Percentiles rank a stretch among this genome's conserved stretches.
phyloP scores from a whole-genome alignment of 805 yeast species.

The Metschnikowia cubensis region DNA sequence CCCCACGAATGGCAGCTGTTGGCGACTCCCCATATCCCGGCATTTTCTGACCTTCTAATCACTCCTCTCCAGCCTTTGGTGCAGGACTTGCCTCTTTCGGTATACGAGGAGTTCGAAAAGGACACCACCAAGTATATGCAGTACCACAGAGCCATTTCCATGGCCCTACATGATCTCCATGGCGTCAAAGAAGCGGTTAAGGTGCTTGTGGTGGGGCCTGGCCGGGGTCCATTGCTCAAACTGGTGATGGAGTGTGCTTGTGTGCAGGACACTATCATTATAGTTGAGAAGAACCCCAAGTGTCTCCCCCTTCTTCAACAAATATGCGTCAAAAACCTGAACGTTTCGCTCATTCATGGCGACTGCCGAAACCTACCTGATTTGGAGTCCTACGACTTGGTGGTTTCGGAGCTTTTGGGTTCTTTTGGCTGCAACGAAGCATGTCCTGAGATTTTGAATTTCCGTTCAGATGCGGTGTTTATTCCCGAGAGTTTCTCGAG shows the following conservation, averaged over 20 bases:
- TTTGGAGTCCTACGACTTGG: conserved; percentile 41
- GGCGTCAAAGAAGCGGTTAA: conserved; percentile 1
- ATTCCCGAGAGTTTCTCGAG: conserved; percentile 50
- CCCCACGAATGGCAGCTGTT: conserved; percentile 3
- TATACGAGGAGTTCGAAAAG: conserved; percentile 67
- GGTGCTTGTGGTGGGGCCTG: conserved; percentile 78
- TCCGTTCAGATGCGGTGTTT: conserved; percentile 41
- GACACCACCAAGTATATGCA: conserved; percentile 66
- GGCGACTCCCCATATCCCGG: not conserved
- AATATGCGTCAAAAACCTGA: conserved; percentile 35
- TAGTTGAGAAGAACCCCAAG: conserved; percentile 69
- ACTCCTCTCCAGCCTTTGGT: conserved; percentile 72
- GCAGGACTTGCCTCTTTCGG: conserved; percentile 50
- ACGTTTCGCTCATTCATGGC: conserved; percentile 47
- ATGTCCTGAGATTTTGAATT: conserved; percentile 66
- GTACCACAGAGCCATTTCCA: conserved; percentile 60
- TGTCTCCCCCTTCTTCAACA: conserved; percentile 50
- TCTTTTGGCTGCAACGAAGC: conserved; percentile 92
- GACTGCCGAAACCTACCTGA: conserved; percentile 50
- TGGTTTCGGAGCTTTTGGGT: conserved; percentile 81
- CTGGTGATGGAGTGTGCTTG: conserved; percentile 20
- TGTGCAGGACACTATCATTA: conserved; percentile 24
- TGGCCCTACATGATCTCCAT: conserved; percentile 41
- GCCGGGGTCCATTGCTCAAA: conserved; percentile 78
- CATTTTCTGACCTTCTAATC: conserved; percentile 18